Evolutionary conservation across 2,329 filamentous ascomycete species (phyloP), one percentile per base, ranked within the genome.

Genomic region (Monilinia vaccinii-corymbosi): DNA sequence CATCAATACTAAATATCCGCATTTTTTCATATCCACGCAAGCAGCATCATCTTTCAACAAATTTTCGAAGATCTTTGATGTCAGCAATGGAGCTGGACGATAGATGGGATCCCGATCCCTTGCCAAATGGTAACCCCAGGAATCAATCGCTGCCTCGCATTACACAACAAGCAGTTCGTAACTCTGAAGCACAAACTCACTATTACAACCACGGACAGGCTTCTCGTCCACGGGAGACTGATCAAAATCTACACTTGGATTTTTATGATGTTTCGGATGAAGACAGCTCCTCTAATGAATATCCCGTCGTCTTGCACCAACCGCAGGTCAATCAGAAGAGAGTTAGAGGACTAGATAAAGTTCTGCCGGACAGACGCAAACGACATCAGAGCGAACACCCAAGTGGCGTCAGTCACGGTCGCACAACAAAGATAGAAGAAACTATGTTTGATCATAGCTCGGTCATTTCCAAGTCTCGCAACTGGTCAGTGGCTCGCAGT

Each of bases 301-400:
- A 53, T 28, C 25, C 38, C n/a, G 7, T 32, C n/a, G 4, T 53
- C 13, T 18, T 42, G 38, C 36, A 23, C 40, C 51, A 32, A 18
- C 38, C 38, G 1, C 51, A 53, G n/a, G 9, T 23, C n/a, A 44
- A 36, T 25, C 14, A 44, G 11, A 58, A 58, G 36, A 50, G 56
- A 25, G 28, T 16, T 9, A 25, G n/a, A 45, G 32, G 16, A n/a
- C 28, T n/a, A 2, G 8, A 16, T 32, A 23, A 44, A 14, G 25
- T 21, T 23, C 16, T 14, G 4, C 28, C 28, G 1, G 28, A 13
- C 2, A 23, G 45, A 51, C 14, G n/a, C 3, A 58, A 58, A 50
- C 36, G 56, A 25, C 46, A 52, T 34, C 56, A 58, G 38, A 58
- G 56, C 36, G 36, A 58, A n/a, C 36, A 50, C 14, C 46, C 56